These are phyloP conservation scores for Paratrimastix pyriformis DNA, from an alignment of 78 protist genomes.

Conservation along the genomic window DNA sequence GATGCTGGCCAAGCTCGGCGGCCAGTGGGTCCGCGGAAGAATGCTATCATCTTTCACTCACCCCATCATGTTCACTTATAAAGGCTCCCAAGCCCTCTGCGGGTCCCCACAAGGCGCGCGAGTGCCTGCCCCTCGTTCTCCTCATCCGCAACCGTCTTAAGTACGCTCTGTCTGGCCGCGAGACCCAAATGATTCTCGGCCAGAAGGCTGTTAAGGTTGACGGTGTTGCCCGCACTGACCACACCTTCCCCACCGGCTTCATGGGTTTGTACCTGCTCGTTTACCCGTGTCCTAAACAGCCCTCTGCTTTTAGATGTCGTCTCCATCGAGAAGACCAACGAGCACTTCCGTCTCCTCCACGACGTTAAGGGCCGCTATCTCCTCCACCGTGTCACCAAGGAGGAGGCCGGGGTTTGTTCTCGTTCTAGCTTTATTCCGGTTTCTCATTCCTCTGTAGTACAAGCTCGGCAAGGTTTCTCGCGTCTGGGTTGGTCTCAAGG, in stretches of 20 bases:
- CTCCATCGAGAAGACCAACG: conserved; percentile 81
- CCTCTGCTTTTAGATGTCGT: conserved; percentile 69
- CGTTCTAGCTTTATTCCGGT: not conserved
- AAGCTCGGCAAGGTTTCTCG: conserved; percentile 80
- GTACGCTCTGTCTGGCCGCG: conserved; percentile 92
- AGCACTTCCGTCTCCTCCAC: conserved; percentile 94
- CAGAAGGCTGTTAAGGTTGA: conserved; percentile 90
- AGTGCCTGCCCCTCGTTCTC: conserved; percentile 90
- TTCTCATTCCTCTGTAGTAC: conserved; percentile 27
- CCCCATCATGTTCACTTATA: not conserved
- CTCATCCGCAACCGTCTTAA: conserved; percentile 93
- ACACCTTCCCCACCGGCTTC: conserved; percentile 96
- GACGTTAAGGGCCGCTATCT: conserved; percentile 97
- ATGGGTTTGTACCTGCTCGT: conserved; percentile 50
- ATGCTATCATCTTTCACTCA: not conserved
- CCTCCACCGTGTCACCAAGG: conserved; percentile 75
- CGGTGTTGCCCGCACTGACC: conserved; percentile 91
- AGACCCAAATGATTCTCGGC: conserved; percentile 77
- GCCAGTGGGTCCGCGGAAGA: conserved; percentile 54
- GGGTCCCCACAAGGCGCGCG: conserved; percentile 99
- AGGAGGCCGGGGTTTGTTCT: conserved; percentile 59
- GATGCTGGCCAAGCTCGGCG: conserved; percentile 96
- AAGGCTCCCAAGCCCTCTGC: conserved; percentile 86
- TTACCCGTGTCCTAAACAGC: not conserved
- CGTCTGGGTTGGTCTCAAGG: conserved; percentile 50